Conservation (phyloP, 768 basidiomycete species). For the Mycena epipterygia region DNA sequence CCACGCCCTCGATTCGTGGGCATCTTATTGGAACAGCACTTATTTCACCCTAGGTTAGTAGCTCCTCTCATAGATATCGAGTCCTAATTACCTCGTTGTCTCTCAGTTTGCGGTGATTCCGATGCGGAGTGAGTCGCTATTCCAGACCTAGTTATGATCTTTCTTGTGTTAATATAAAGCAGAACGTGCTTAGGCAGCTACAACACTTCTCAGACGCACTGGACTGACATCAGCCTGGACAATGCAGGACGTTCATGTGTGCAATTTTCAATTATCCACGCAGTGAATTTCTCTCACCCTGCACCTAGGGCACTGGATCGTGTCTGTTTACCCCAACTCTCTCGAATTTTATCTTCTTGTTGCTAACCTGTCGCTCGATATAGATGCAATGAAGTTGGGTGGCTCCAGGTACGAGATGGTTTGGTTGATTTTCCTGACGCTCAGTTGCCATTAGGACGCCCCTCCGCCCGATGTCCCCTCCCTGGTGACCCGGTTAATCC, state of each 20-base stretch:
- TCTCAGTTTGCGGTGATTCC: constrained; percentile 64
- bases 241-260: constrained; percentile 67
- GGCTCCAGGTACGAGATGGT: constrained; percentile 53
- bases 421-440: background rate
- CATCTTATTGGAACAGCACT: constrained; percentile 64
- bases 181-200: constrained; percentile 61
- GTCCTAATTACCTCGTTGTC: constrained; percentile 1
- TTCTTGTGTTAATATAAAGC: constrained; percentile 7
- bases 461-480: constrained; percentile 55
- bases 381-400: constrained; percentile 82
- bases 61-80: background rate
- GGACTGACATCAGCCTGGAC: constrained; percentile 68
- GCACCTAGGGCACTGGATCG: constrained; percentile 70
- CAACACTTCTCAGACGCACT: constrained; percentile 55
- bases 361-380: constrained; percentile 10
- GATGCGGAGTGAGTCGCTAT: constrained; percentile 61
- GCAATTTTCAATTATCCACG: background rate
- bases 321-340: constrained; percentile 54
- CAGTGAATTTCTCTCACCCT: background rate
- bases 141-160: too few relatives aligned
- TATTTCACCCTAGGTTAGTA: constrained; percentile 63
- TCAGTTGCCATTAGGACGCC: constrained; percentile 50
- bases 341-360: too few relatives aligned
- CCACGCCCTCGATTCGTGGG: constrained; percentile 73
- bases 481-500: constrained; percentile 70